Base-by-base conservation (phyloP, 208 protist species). In the Giardia muris region DNA sequence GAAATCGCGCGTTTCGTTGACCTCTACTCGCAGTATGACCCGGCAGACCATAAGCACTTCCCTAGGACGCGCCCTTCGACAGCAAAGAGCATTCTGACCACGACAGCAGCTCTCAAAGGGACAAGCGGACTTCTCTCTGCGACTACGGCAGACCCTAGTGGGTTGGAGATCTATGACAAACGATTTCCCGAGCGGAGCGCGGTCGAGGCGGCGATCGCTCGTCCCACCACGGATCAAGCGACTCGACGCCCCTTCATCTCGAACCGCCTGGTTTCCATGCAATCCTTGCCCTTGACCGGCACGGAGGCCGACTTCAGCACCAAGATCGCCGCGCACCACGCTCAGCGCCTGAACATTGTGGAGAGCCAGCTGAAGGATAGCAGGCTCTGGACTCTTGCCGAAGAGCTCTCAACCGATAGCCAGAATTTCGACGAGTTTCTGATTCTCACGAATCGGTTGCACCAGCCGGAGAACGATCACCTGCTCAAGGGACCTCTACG, bases 341-440 rank as follows among this genome's bases (percentile, higher is more conserved):
- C 19, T 30, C 57, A 76, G 57, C 57, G 57, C 19, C 10, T 76
- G 10, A 30, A 76, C 30, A 39, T 30, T 76, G 10, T 76, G 30
- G 57, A 76, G 57, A 76, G 30, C 10, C 57, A 76, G 30, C 57
- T 76, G 19, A 30, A 39, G 10, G 30, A 76, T 30, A 76, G 57
- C 30, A 76, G 57, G 57, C 57, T 76, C 30, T 76, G 57, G 57
- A 76, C 57, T 30, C 57, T 76, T 30, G 57, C 57, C 10, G 57
- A 10, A 76, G 19, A 76, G 30, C 42, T 89, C n/a, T 10, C n/a
- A 4, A 46, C 42, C 19, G 4, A 89, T 10, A 89, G 4, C 42
- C 4, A 89, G 45, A 10, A 10, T 43, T 89, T 89, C 42, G 86
- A 89, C 42, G 86, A 89, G 22, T 89, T 89, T 89, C 86, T 89